Conservation (phyloP, 495 filamentous ascomycete genomes). For the Talaromyces wortmannii region DNA sequence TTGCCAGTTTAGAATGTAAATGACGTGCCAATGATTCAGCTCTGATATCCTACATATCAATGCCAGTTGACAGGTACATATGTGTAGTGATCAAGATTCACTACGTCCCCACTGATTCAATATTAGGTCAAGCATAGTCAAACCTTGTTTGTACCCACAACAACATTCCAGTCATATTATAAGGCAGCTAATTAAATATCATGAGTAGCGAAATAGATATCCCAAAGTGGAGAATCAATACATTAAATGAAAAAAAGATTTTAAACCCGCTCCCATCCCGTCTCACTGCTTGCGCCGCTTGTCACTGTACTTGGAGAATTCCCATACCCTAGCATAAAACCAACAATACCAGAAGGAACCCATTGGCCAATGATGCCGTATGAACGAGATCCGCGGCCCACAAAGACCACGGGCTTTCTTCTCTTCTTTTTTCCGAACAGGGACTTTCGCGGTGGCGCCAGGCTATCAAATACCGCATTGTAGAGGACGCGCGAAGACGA, state of each 20-base stretch:
- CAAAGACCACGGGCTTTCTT: conserved; percentile 52
- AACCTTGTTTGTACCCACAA: no score
- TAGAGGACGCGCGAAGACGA: conserved; percentile 70
- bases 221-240: background rate
- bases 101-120: background rate
- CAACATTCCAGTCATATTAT: no score
- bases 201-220: no score
- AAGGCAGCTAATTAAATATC: no score
- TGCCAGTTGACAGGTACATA: background rate
- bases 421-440: conserved; percentile 29
- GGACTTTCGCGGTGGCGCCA: conserved; percentile 41
- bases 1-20: background rate
- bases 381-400: conserved; percentile 71
- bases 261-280: conserved; percentile 30
- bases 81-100: background rate
- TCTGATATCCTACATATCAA: background rate
- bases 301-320: conserved; percentile 16
- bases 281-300: conserved; percentile 32
- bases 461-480: conserved; percentile 78
- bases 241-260: background rate
- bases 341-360: conserved; percentile 71
- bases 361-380: conserved; percentile 85
- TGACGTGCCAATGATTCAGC: background rate
- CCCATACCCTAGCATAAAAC: conserved; percentile 80
- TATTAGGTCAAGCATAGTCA: no score